A percentile compares a stretch with the other conserved stretches of the same genome.
These are phyloP conservation scores for Lumnitzera racemosa DNA, from an alignment of 345 rosid species.

Conservation along the genomic window DNA sequence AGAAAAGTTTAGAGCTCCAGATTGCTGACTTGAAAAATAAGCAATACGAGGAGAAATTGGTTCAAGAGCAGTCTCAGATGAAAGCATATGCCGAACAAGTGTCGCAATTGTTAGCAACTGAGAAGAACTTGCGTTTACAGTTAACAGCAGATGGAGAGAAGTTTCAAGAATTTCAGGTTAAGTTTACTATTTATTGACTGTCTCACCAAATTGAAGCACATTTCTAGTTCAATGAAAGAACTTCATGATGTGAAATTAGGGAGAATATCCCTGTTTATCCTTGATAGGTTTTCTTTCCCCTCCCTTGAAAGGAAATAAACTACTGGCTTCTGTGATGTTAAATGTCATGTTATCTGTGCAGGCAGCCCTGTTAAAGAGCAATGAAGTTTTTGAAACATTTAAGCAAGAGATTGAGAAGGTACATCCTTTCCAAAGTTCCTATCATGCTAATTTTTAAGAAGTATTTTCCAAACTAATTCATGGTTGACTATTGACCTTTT, in stretches of 20 bases:
- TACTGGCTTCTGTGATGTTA: constrained; percentile 1
- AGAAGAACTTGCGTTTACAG: constrained; percentile 77
- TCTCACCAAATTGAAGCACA: no score
- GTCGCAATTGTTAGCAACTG: constrained; percentile 73
- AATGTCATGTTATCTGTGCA: constrained; percentile 26
- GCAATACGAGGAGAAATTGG: constrained; percentile 78
- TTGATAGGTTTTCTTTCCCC: neutral
- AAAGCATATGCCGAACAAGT: constrained; percentile 88
- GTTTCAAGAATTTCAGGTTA: constrained; percentile 90
- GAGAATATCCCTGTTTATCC: no score
- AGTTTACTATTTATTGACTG: constrained; percentile 3
- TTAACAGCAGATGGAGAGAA: constrained; percentile 91
- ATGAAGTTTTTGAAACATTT: constrained; percentile 88
- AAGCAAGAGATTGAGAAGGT: constrained; percentile 95
- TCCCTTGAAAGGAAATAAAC: neutral
- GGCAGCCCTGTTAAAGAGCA: constrained; percentile 93
- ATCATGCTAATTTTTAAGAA: neutral
- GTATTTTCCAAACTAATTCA: neutral
- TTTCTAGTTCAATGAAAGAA: neutral
- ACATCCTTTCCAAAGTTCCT: constrained; percentile 1
- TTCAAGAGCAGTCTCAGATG: constrained; percentile 85
- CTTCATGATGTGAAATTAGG: neutral
- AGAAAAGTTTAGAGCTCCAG: constrained; percentile 78
- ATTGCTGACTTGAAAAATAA: constrained; percentile 67
- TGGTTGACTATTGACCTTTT: neutral